phyloP scores from a whole-genome alignment of 345 rosid genomes.

The Gossypium herbaceum region DNA sequence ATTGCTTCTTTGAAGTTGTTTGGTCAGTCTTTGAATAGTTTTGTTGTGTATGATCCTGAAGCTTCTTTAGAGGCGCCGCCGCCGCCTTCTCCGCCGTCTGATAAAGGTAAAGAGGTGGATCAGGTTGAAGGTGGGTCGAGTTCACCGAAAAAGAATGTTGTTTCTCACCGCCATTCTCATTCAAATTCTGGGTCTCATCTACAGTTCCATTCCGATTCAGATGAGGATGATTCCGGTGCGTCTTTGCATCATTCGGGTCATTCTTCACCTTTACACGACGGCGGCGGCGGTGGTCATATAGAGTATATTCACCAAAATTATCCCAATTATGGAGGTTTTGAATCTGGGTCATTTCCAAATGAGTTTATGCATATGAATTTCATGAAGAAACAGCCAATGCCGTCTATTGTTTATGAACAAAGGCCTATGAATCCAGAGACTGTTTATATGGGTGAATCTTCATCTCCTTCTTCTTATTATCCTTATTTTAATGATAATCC shows the following conservation, averaged over 20 bases:
- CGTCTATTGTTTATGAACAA: not conserved
- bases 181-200: slow-evolving; percentile 1
- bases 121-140: slow-evolving; percentile 17
- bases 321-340: slow-evolving; percentile 5
- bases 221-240: not conserved
- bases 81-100: slow-evolving; percentile 51
- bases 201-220: not conserved
- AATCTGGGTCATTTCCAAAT: not conserved
- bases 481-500: slow-evolving; percentile 4
- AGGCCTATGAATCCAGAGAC: slow-evolving; percentile 5
- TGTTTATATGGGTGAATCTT: slow-evolving; percentile 5
- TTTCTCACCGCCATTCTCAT: slow-evolving; percentile 29
- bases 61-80: slow-evolving; percentile 20
- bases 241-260: not conserved
- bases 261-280: not conserved
- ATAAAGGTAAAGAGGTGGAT: slow-evolving; percentile 35
- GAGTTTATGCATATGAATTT: not conserved
- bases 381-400: not conserved
- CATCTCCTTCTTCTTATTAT: not conserved
- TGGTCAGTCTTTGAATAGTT: slow-evolving; percentile 50
- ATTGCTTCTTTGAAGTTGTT: slow-evolving; percentile 43
- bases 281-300: not conserved
- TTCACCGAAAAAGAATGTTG: slow-evolving; percentile 23
- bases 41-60: slow-evolving; percentile 35
- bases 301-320: not conserved